Percentiles rank a stretch among this genome's conserved stretches.
Evolutionary conservation across 768 basidiomycete species (phyloP).

Genomic region (Pulveroboletus sp.): DNA sequence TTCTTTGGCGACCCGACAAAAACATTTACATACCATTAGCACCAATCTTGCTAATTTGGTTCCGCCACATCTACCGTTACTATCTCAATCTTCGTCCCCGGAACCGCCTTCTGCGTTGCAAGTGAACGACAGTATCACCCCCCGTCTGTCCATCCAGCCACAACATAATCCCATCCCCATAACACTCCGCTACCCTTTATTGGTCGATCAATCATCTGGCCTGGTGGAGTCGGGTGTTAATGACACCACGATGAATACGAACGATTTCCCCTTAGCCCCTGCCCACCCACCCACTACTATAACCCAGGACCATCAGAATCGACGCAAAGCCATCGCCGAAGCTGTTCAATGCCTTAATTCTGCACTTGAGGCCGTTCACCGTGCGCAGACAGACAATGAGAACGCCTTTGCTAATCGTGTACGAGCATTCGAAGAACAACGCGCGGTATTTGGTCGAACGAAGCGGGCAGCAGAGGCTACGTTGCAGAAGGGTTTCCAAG

Average conservation of each 20-base stretch:
- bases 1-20: conserved; percentile 8
- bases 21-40: conserved; percentile 14
- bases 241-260: not conserved
- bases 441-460: conserved; percentile 19
- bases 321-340: conserved; percentile 6
- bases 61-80: not conserved
- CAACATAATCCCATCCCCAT: not conserved
- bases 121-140: not conserved
- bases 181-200: conserved; percentile 9
- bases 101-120: not conserved
- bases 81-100: conserved; percentile 11
- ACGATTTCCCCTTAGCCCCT: not conserved
- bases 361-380: conserved; percentile 3
- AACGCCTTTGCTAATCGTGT: conserved; percentile 8
- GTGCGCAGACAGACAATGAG: conserved; percentile 16
- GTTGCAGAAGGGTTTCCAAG: conserved; percentile 17
- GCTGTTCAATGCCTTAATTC: conserved; percentile 11
- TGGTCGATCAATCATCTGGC: not conserved
- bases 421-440: conserved; percentile 14
- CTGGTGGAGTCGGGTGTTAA: not conserved
- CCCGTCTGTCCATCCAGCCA: not conserved
- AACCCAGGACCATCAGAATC: conserved; percentile 9
- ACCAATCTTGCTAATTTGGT: conserved; percentile 9
- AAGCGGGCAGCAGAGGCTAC: conserved; percentile 16
- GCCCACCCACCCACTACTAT: conserved; percentile 1